Evolutionary conservation across 768 basidiomycete species (phyloP).

Genomic region (Boletus subcaerulescens): DNA sequence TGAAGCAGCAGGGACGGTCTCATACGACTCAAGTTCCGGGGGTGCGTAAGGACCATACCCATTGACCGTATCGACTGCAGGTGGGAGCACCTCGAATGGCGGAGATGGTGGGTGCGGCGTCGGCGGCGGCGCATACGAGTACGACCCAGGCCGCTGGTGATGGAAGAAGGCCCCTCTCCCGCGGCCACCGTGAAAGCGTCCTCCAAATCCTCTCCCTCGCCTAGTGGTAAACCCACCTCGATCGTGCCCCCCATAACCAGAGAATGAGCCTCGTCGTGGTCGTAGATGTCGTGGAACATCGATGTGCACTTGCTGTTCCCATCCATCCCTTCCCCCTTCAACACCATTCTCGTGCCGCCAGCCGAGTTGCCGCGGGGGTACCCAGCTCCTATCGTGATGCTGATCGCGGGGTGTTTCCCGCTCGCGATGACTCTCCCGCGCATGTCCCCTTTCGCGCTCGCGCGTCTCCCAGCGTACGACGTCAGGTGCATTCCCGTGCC

Average conservation of each 20-base stretch:
- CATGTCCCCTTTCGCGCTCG: slow-evolving; percentile 24
- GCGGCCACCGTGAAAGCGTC: slow-evolving; percentile 38
- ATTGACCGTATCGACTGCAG: slow-evolving; percentile 20
- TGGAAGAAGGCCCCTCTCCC: slow-evolving; percentile 33
- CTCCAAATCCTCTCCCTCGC: slow-evolving; percentile 37
- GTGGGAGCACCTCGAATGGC: slow-evolving; percentile 32
- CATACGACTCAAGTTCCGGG: slow-evolving; percentile 30
- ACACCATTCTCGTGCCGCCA: slow-evolving; percentile 27
- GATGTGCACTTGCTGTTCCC: slow-evolving; percentile 21
- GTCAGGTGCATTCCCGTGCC: slow-evolving; percentile 32
- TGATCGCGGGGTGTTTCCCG: slow-evolving; percentile 12
- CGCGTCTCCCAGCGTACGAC: slow-evolving; percentile 30
- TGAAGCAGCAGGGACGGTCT: slow-evolving; percentile 20
- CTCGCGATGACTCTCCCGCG: slow-evolving; percentile 12
- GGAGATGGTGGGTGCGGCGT: slow-evolving; percentile 1
- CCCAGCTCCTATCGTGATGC: slow-evolving; percentile 18
- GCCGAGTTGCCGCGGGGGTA: slow-evolving; percentile 13
- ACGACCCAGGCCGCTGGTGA: slow-evolving; percentile 33
- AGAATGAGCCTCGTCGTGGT: slow-evolving; percentile 34
- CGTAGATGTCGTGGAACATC: slow-evolving; percentile 21
- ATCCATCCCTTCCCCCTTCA: slow-evolving; percentile 21
- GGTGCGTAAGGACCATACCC: slow-evolving; percentile 34
- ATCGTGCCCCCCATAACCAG: slow-evolving; percentile 31
- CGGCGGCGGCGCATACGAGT: slow-evolving; percentile 28
- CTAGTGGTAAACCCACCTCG: slow-evolving; percentile 32